These are phyloP conservation scores for Clavispora asparagi DNA, from an alignment of 805 yeast species.

Conservation along the genomic window DNA sequence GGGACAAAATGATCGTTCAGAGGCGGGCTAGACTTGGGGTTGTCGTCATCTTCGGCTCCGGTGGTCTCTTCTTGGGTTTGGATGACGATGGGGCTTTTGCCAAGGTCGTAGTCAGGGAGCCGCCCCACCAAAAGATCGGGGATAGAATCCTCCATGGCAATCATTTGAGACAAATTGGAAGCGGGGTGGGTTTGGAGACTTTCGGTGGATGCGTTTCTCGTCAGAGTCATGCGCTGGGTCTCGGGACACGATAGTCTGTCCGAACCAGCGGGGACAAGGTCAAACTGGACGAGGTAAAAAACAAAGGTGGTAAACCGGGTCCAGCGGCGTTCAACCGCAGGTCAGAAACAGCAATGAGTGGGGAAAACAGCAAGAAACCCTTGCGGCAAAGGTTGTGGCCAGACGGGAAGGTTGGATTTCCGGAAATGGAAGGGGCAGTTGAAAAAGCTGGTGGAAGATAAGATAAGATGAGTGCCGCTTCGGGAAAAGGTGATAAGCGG, in stretches of 20 bases:
- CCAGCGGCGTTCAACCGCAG: background rate
- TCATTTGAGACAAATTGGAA: background rate
- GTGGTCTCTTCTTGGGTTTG: background rate
- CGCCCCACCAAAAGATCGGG: background rate
- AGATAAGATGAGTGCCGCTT: slow-evolving; percentile 8
- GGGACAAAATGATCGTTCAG: too few relatives aligned
- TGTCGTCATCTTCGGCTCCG: background rate
- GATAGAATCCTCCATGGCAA: background rate
- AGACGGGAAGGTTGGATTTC: background rate
- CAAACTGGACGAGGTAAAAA: background rate
- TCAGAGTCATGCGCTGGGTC: background rate
- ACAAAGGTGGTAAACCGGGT: background rate
- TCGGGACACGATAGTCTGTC: background rate
- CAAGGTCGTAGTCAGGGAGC: background rate
- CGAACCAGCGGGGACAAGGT: background rate
- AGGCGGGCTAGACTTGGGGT: background rate
- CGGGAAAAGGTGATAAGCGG: slow-evolving; percentile 1
- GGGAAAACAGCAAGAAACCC: background rate
- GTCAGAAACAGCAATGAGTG: background rate
- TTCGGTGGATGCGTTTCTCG: background rate
- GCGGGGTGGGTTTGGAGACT: background rate
- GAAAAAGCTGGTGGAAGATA: slow-evolving; percentile 1
- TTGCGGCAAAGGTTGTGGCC: background rate
- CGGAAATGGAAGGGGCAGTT: background rate
- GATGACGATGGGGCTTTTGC: background rate